Evolutionary conservation across 345 rosid genomes (phyloP).

Genomic region (Combretum micranthum): DNA sequence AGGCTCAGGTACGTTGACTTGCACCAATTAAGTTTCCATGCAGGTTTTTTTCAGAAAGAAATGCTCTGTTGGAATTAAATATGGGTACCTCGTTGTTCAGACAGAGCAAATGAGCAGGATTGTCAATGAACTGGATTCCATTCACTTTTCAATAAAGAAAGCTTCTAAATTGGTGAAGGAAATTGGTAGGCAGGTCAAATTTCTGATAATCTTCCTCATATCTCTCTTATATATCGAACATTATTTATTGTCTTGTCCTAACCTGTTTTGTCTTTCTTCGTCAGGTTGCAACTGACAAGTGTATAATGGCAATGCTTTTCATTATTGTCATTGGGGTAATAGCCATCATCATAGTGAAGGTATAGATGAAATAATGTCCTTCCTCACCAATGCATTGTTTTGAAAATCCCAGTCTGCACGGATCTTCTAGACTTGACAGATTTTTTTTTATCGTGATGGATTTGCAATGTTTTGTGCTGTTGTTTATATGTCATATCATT

Average conservation of each 20-base stretch:
- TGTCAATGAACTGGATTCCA: conserved; percentile 92
- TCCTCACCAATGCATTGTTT: not conserved
- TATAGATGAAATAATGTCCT: conserved; percentile 6
- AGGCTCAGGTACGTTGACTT: conserved; percentile 65
- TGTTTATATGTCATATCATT: not conserved
- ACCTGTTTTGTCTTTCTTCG: conserved; percentile 11
- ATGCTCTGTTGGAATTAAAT: not conserved
- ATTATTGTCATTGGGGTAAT: conserved; percentile 80
- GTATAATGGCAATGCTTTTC: conserved; percentile 78
- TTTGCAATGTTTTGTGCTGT: not conserved
- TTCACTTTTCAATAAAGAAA: conserved; percentile 88
- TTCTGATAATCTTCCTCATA: conserved; percentile 19
- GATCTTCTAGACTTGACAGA: not conserved
- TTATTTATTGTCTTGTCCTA: not conserved
- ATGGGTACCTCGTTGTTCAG: conserved; percentile 28
- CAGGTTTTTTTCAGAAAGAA: not conserved
- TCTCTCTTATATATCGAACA: conserved; percentile 2
- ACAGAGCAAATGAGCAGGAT: conserved; percentile 99
- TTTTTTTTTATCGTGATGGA: not conserved
- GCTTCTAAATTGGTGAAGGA: conserved; percentile 94
- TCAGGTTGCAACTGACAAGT: conserved; percentile 92
- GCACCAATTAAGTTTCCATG: conserved; percentile 5
- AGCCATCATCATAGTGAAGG: conserved; percentile 91
- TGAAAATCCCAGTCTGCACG: not conserved
- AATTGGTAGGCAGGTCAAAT: conserved; percentile 95